These are phyloP conservation scores for Candida jianshihensis DNA, from an alignment of 805 yeast species.

Conservation along the genomic window DNA sequence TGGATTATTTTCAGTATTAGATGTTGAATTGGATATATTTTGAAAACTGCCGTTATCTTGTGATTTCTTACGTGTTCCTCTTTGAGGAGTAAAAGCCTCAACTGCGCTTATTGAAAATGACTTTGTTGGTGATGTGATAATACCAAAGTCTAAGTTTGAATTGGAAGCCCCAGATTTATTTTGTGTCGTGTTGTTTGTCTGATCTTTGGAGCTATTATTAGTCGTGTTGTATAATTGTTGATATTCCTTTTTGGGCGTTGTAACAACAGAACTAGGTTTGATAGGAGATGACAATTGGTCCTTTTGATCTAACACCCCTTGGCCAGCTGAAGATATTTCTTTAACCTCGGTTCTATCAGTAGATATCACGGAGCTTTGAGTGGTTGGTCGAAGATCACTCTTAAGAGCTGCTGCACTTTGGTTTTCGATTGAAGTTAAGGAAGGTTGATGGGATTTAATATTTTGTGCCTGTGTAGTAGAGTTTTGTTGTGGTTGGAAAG, in stretches of 20 bases:
- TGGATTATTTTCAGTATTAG: conserved; percentile 1
- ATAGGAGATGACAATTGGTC: conserved; percentile 14
- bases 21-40: neutral
- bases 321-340: conserved; percentile 6
- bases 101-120: conserved; percentile 42
- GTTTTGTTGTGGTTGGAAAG: conserved; percentile 4
- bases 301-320: conserved; percentile 3
- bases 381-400: conserved; percentile 10
- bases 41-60: conserved; percentile 3
- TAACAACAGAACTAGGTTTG: conserved; percentile 6
- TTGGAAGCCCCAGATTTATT: conserved; percentile 8
- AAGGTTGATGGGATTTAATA: too few relatives aligned
- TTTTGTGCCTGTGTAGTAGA: neutral
- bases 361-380: conserved; percentile 11
- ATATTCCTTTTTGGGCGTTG: conserved; percentile 10
- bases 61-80: conserved; percentile 31
- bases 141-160: conserved; percentile 17
- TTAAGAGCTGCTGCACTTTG: neutral
- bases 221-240: conserved; percentile 4
- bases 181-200: conserved; percentile 7
- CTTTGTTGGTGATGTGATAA: conserved; percentile 30
- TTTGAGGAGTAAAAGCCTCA: conserved; percentile 61
- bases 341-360: conserved; percentile 17
- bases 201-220: conserved; percentile 10
- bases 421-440: neutral